phyloP scores from a whole-genome alignment of 768 basidiomycete genomes.

The Lentinula guzmanii region DNA sequence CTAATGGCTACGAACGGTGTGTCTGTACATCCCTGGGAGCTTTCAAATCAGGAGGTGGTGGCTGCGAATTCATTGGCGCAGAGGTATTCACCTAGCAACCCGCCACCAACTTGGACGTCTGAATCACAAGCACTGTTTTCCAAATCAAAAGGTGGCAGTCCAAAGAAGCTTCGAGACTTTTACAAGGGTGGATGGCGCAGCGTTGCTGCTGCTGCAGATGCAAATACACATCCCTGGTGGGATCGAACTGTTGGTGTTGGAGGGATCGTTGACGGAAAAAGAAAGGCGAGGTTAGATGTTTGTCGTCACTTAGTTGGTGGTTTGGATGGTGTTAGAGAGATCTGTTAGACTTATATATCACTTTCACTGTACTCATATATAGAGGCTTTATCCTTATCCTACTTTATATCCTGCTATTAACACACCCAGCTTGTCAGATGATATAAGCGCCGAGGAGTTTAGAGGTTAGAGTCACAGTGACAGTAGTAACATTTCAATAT shows the following conservation, averaged over 20 bases:
- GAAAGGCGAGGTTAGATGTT: constrained; percentile 25
- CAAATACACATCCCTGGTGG: constrained; percentile 43
- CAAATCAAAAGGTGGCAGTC: constrained; percentile 25
- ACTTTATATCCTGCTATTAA: too few species aligned
- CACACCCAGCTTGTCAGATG: too few species aligned
- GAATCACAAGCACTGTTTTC: constrained; percentile 33
- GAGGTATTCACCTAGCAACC: constrained; percentile 33
- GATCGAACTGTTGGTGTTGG: constrained; percentile 45
- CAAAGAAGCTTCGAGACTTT: constrained; percentile 28
- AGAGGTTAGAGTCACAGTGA: too few species aligned
- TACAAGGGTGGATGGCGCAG: constrained; percentile 57
- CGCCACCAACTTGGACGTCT: constrained; percentile 43
- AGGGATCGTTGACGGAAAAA: constrained; percentile 35
- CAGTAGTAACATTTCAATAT: too few species aligned
- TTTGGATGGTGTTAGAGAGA: constrained; percentile 21
- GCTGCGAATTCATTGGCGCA: constrained; percentile 11
- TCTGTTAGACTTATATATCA: neutral
- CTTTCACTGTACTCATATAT: neutral
- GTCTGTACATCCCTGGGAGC: constrained; percentile 18
- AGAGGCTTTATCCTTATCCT: too few species aligned
- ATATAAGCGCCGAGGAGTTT: too few species aligned
- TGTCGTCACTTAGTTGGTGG: constrained; percentile 29
- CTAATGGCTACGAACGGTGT: constrained; percentile 59
- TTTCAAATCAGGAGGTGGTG: neutral
- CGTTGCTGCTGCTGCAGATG: constrained; percentile 33